Evolutionary conservation across 768 basidiomycete species (phyloP), one percentile per base, ranked within the genome.

Genomic region (Fomitopsis serialis): DNA sequence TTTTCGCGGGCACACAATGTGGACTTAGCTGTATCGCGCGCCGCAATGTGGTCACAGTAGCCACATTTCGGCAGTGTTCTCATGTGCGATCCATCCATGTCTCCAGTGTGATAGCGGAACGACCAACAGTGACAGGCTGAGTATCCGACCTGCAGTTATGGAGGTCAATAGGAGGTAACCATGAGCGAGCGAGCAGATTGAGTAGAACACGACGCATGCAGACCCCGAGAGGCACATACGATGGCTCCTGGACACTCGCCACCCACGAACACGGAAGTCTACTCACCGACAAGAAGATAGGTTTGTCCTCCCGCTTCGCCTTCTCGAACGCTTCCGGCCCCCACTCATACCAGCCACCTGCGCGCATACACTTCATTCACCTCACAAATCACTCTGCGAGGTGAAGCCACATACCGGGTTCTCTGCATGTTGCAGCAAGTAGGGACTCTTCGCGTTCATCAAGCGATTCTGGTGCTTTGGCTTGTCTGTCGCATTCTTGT

Each of bases 41-140:
- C n/a, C n/a, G n/a, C n/a, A n/a, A n/a, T n/a, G n/a, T n/a, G n/a
- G n/a, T n/a, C n/a, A n/a, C n/a, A n/a, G n/a, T n/a, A n/a, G n/a
- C n/a, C n/a, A n/a, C n/a, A n/a, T n/a, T n/a, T n/a, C n/a, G n/a
- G n/a, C n/a, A n/a, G n/a, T n/a, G n/a, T n/a, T n/a, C n/a, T n/a
- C n/a, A n/a, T n/a, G n/a, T n/a, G n/a, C n/a, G n/a, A n/a, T n/a
- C n/a, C n/a, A n/a, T n/a, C n/a, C n/a, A n/a, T n/a, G n/a, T n/a
- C n/a, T n/a, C n/a, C n/a, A n/a, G n/a, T n/a, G n/a, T n/a, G n/a
- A n/a, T n/a, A n/a, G n/a, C n/a, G n/a, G n/a, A n/a, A 54, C 42
- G 37, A 54, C 67, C 60, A 63, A 65, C 73, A 75, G 49, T 73
- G 72, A 54, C 74, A 75, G 3, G 72, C 71, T 0, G 74, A 74